Evolutionary conservation across 805 yeast genomes (phyloP).

Genomic region (Hanseniaspora pseudoguilliermondii): DNA sequence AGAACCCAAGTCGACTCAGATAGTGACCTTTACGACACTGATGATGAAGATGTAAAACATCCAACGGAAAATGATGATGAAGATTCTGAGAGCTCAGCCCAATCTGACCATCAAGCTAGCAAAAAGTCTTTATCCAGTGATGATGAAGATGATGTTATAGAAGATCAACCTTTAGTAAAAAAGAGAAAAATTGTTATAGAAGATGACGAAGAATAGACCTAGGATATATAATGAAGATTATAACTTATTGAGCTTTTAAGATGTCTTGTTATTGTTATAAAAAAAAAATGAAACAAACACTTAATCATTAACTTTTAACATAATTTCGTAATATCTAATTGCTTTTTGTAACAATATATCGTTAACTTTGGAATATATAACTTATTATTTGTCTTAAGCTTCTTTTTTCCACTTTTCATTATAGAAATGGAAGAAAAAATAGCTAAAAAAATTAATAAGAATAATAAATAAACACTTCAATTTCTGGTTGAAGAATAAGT

Average conservation of each 20-base stretch:
- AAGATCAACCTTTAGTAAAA: conserved; percentile 14
- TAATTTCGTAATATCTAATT: too few species aligned
- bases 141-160: conserved; percentile 16
- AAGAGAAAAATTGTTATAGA: conserved; percentile 18
- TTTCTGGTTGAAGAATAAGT: too few species aligned
- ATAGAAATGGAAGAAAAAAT: too few species aligned
- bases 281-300: too few species aligned
- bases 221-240: not conserved
- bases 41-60: conserved; percentile 20
- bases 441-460: too few species aligned
- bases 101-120: not conserved
- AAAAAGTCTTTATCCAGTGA: conserved; percentile 14
- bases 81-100: not conserved
- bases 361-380: too few species aligned
- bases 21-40: conserved; percentile 28
- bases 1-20: conserved; percentile 18
- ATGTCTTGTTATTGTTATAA: not conserved
- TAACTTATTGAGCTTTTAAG: not conserved
- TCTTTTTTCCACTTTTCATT: too few species aligned
- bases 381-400: too few species aligned
- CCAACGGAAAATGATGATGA: conserved; percentile 3
- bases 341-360: not conserved
- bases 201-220: conserved; percentile 19
- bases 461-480: too few species aligned
- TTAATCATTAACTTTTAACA: too few species aligned